Conservation (phyloP, 1,284 basidiomycete species). For the Chondrostereum purpureum region DNA sequence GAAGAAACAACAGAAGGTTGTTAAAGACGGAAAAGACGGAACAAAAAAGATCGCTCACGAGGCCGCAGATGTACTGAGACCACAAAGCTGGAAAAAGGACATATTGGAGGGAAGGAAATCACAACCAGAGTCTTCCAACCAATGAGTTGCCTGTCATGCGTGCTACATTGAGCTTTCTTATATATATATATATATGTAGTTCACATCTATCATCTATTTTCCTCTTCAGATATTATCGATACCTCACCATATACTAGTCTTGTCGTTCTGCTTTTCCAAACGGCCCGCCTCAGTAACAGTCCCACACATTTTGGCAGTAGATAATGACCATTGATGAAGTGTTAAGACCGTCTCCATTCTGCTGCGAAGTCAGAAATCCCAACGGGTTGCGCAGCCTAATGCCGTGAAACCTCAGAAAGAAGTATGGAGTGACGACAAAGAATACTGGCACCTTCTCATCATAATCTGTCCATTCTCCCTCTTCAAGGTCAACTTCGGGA, state of each 20-base stretch:
- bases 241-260: too few species aligned
- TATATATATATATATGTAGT: too few species aligned
- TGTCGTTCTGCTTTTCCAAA: too few species aligned
- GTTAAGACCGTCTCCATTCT: slow-evolving; percentile 57
- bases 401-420: neutral
- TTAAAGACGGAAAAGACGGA: slow-evolving; percentile 26
- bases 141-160: too few species aligned
- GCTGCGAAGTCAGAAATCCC: slow-evolving; percentile 56
- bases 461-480: slow-evolving; percentile 74
- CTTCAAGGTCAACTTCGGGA: slow-evolving; percentile 53
- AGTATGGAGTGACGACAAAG: neutral
- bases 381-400: slow-evolving; percentile 58
- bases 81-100: slow-evolving; percentile 1
- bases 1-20: slow-evolving; percentile 28
- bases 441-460: slow-evolving; percentile 61
- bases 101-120: too few species aligned
- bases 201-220: too few species aligned
- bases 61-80: slow-evolving; percentile 13
- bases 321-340: neutral
- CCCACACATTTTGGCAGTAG: too few species aligned
- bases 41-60: slow-evolving; percentile 17
- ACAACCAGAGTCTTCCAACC: too few species aligned
- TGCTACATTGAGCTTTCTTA: too few species aligned
- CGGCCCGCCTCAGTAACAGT: too few species aligned
- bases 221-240: too few species aligned